Evolutionary conservation across 163 green algal species (phyloP), one percentile per base, ranked within the genome.

Genomic region (Scenedesmus sp.): DNA sequence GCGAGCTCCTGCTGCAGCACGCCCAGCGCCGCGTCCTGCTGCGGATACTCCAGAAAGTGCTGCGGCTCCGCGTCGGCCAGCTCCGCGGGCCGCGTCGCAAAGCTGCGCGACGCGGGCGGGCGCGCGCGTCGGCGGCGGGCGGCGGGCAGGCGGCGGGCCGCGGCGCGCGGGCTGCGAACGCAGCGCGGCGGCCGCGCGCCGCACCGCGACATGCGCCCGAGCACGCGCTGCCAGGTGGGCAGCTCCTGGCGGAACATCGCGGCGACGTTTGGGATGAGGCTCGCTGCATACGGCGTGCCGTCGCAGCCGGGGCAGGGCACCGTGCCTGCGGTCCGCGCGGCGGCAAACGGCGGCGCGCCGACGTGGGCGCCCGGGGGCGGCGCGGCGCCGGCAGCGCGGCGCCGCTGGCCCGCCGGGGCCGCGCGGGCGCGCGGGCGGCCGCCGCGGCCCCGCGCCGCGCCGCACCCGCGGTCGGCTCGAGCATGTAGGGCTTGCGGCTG

Each of bases 261-360:
- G 20, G 10, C 29, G 14, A 85, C n/a, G 70, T 89, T 89, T 48
- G 84, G 84, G 18, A 74, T 50, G 26, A 82, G 57, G 51, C 47
- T 66, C 36, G 53, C 65, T 3, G 14, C 26, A 54, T 72, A 81
- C 4, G 80, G 80, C 17, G 54, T 60, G 33, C 76, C 81, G 11
- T 63, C 20, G 67, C 84, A 89, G 7, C 39, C 50, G 13, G 80
- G 80, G 71, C 84, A 89, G n/a, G 69, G 51, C 13, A 87, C 77
- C 24, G 84, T 89, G 53, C 84, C 84, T 84, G 79, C 22, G 24
- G 20, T n/a, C n/a, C n/a, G n/a, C n/a, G n/a, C n/a, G n/a, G n/a
- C n/a, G n/a, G n/a, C n/a, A n/a, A n/a, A n/a, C n/a, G n/a, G n/a
- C n/a, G n/a, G n/a, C n/a, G n/a, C n/a, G n/a, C n/a, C n/a, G n/a